Conservation (phyloP, 2,329 filamentous ascomycete genomes). For the Ophiostoma quercus region DNA sequence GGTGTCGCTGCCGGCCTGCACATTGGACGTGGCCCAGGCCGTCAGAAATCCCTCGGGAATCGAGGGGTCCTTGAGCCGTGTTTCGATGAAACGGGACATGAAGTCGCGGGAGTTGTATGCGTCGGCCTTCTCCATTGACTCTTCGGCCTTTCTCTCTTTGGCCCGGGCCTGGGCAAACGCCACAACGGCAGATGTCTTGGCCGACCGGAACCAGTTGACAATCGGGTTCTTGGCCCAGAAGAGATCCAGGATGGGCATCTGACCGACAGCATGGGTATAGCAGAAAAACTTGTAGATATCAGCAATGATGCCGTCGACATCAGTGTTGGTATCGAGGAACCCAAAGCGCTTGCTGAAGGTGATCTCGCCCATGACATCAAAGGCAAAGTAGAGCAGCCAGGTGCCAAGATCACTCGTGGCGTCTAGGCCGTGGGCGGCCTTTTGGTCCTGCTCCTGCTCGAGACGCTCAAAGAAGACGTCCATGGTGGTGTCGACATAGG, state of each 20-base stretch:
- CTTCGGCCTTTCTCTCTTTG: background rate
- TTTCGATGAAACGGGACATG: slow-evolving; percentile 36
- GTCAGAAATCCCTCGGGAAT: slow-evolving; percentile 29
- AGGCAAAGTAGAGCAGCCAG: slow-evolving; percentile 40
- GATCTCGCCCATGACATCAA: slow-evolving; percentile 40
- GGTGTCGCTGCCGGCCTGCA: slow-evolving; percentile 36
- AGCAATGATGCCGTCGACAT: slow-evolving; percentile 37
- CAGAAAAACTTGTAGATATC: slow-evolving; percentile 31
- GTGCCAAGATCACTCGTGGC: slow-evolving; percentile 36
- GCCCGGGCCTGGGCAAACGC: slow-evolving; percentile 19
- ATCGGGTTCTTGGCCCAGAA: slow-evolving; percentile 39
- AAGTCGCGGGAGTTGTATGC: background rate
- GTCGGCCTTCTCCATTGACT: background rate
- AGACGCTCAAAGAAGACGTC: slow-evolving; percentile 35
- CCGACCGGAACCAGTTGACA: slow-evolving; percentile 28
- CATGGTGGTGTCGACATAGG: slow-evolving; percentile 36
- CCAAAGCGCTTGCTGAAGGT: slow-evolving; percentile 41
- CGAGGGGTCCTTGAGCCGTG: slow-evolving; percentile 25
- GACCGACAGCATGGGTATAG: slow-evolving; percentile 27
- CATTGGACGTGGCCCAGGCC: slow-evolving; percentile 36
- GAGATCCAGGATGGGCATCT: slow-evolving; percentile 35
- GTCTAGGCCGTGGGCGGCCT: background rate
- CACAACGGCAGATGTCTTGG: slow-evolving; percentile 20
- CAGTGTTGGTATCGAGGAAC: slow-evolving; percentile 32
- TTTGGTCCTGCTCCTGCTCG: slow-evolving; percentile 30